Evolutionary conservation across 805 yeast species (phyloP).

Genomic region (Yarrowia divulgata): DNA sequence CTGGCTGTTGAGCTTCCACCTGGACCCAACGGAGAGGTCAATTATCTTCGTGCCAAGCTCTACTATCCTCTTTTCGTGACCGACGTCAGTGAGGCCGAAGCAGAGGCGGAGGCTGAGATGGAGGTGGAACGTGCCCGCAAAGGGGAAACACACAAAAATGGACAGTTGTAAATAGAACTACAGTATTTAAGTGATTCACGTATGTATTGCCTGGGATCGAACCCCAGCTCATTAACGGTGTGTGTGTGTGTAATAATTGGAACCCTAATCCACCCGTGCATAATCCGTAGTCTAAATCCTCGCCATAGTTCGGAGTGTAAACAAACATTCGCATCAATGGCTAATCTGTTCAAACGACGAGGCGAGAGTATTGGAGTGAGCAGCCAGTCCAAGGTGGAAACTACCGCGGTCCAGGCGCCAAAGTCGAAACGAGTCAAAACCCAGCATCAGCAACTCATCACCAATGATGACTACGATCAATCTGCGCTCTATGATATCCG

Average conservation of each 20-base stretch:
- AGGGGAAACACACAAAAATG: not conserved
- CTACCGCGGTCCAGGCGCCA: conserved; percentile 3
- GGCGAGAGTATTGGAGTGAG: conserved; percentile 17
- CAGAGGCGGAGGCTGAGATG: conserved; percentile 7
- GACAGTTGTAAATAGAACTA: conserved; percentile 22
- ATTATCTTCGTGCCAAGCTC: conserved; percentile 26
- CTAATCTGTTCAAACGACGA: conserved; percentile 19
- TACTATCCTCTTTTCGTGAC: conserved; percentile 28
- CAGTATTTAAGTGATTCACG: not conserved
- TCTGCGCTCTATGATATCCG: conserved; percentile 6
- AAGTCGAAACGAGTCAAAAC: conserved; percentile 11
- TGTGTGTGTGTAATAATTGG: no score
- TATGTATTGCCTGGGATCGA: not conserved
- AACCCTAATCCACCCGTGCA: conserved; percentile 1
- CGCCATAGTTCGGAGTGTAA: not conserved
- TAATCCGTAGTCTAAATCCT: conserved; percentile 25
- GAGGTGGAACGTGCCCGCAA: not conserved
- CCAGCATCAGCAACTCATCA: not conserved
- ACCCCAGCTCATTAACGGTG: not conserved
- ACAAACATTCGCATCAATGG: conserved; percentile 23
- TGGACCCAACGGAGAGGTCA: conserved; percentile 34
- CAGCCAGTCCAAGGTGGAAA: not conserved
- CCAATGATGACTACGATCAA: not conserved
- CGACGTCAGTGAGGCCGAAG: conserved; percentile 20
- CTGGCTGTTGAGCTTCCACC: conserved; percentile 48